Evolutionary conservation across 1,284 basidiomycete species (phyloP), one percentile per base, ranked within the genome.

Genomic region (Laetiporus sulphureus): DNA sequence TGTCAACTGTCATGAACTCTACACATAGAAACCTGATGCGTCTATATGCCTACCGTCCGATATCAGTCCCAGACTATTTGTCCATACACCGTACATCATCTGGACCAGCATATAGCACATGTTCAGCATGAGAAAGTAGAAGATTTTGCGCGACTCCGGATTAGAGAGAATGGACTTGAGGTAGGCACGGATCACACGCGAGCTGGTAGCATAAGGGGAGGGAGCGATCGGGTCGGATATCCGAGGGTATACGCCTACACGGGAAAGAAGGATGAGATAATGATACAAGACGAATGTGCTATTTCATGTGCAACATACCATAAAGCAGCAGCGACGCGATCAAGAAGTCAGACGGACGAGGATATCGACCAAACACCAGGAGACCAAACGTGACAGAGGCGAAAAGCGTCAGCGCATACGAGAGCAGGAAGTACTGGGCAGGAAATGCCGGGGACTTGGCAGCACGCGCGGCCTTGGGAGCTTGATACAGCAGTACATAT

Each of bases 71-170:
- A 99, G 65, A 55, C 89, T 93, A 60, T 99, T 99, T 19, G 96
- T 99, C 86, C 93, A 95, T 19, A 99, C 83, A 5, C 96, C 96
- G 60, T 95, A 98, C 42, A 89, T 63, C 85, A 95, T 90, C 64
- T 95, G 91, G 11, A 95, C 81, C 24, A 90, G 74, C 96, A 99
- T 99, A 64, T 93, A 99, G 47, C 79, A 85, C 61, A 99, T 71
- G 61, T 99, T 99, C 41, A 99, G 71, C 62, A 94, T 75, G 40
- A 99, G 72, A 67, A 99, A 99, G 60, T 94, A 95, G 64, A 96
- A 98, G 48, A 99, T 99, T 64, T 89, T 91, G 51, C 92, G 75
- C 16, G 91, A 95, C 59, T 98, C 92, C 2, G 83, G 80, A 51
- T 94, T 94, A 25, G 83, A 83, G 22, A 97, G 71, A 47, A 99